Evolutionary conservation across 176 grass and related monocot species (phyloP).

Genomic region (Cymbopogon citratus): DNA sequence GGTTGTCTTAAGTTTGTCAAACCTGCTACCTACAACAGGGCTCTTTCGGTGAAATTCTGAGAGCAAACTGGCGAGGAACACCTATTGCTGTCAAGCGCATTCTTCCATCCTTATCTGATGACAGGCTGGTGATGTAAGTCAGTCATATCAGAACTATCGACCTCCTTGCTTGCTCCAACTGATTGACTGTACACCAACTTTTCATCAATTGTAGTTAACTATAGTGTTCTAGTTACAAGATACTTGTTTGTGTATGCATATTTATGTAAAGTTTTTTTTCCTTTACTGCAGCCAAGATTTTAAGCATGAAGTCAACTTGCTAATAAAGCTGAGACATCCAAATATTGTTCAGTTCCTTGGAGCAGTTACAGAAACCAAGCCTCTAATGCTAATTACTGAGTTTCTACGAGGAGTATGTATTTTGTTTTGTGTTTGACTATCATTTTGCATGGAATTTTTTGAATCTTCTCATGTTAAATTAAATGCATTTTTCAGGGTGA

Average conservation of each 20-base stretch:
- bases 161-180: not conserved
- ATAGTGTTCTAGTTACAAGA: not conserved
- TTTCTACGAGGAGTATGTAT: slow-evolving; percentile 82
- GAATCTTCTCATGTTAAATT: slow-evolving; percentile 10
- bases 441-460: not conserved
- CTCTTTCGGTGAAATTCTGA: slow-evolving; percentile 99
- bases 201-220: not conserved
- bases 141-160: not conserved
- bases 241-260: not conserved
- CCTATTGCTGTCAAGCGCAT: slow-evolving; percentile 98
- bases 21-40: slow-evolving; percentile 53
- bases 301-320: slow-evolving; percentile 96
- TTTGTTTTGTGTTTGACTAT: slow-evolving; percentile 11
- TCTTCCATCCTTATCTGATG: slow-evolving; percentile 97
- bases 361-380: slow-evolving; percentile 95
- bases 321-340: slow-evolving; percentile 97
- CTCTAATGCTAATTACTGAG: slow-evolving; percentile 93
- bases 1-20: slow-evolving; percentile 27
- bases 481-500: slow-evolving; percentile 65
- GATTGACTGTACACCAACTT: not conserved
- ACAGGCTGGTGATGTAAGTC: slow-evolving; percentile 91
- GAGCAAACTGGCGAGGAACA: slow-evolving; percentile 98
- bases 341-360: slow-evolving; percentile 99
- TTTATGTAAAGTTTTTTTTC: not conserved
- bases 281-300: slow-evolving; percentile 85